Base-by-base conservation (phyloP, 768 basidiomycete species). In the Kwoniella sp. region DNA sequence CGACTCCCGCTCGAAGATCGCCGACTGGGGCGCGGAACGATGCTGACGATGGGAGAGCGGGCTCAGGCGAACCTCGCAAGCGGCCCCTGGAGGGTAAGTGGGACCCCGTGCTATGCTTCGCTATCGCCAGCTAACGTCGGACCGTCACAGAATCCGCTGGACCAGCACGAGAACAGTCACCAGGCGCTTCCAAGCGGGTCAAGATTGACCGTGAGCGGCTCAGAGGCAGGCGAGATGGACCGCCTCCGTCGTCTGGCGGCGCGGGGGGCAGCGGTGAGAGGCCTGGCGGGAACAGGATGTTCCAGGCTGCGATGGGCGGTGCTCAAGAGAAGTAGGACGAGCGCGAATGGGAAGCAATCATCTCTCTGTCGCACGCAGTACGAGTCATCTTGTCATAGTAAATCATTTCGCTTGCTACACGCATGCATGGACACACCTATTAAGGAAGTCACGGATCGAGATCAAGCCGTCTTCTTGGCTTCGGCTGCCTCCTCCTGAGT, bases 131-230 rank as follows among this genome's bases (percentile, higher is more conserved):
- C n/a, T n/a, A n/a, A n/a, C n/a, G n/a, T n/a, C n/a, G n/a, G n/a
- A n/a, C n/a, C n/a, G n/a, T n/a, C n/a, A 14, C 28, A 61, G 63
- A 65, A 25, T 23, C 32, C 5, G 45, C 36, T 33, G 19, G 58
- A 4, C 44, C 57, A 5, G 14, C 60, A 4, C 19, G 67, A 37
- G 67, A 66, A 34, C 57, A 59, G 17, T 58, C 60, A 10, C 67
- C 67, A 9, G 64, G 57, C 20, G 51, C 49, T n/a, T 50, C 55
- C 1, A 69, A 69, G 31, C 38, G 64, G 15, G 45, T 66, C 36
- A 66, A 62, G 48, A 65, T 69, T 34, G 62, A 69, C 49, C 48
- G 67, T 4, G 59, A 57, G 26, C 55, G 52, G 14, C 59, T 56
- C 31, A 60, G 51, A 46, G 50, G 38, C 10, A 26, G 39, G 26